Evolutionary conservation across 164 flowering plant species (phyloP).

Genomic region (Dillenia turbinata): DNA sequence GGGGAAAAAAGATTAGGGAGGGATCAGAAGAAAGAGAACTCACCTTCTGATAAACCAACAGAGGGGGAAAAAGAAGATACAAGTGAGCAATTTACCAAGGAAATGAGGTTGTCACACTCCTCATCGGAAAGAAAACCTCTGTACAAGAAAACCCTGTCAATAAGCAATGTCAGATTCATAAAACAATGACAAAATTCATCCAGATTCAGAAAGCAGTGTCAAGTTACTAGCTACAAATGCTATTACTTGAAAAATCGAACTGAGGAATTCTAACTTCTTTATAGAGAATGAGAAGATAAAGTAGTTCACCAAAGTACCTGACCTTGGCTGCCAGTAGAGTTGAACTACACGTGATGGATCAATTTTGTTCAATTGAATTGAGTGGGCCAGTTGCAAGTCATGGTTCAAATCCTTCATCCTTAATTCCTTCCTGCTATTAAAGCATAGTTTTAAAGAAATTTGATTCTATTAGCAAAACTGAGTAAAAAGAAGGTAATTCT

Average conservation of each 20-base stretch:
- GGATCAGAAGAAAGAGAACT: too few relatives aligned
- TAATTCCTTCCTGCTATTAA: slow-evolving; percentile 48
- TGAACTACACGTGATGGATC: slow-evolving; percentile 64
- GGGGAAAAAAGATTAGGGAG: too few relatives aligned
- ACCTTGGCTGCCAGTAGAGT: slow-evolving; percentile 90
- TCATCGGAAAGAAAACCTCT: slow-evolving; percentile 62
- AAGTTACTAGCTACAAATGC: too few relatives aligned
- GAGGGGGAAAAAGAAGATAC: background rate
- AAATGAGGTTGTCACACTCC: slow-evolving; percentile 76
- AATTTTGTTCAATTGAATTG: slow-evolving; percentile 22
- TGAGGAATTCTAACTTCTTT: too few relatives aligned
- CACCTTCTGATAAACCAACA: background rate
- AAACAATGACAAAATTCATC: slow-evolving; percentile 1
- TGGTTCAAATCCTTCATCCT: slow-evolving; percentile 27
- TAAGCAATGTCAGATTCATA: slow-evolving; percentile 14
- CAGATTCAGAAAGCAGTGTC: too few relatives aligned
- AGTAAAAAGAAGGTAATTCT: too few relatives aligned
- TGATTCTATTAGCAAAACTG: too few relatives aligned
- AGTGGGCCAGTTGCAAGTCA: slow-evolving; percentile 19
- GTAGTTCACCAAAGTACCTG: slow-evolving; percentile 34
- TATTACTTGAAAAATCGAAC: too few relatives aligned
- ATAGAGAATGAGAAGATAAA: too few relatives aligned
- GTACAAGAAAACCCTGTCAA: slow-evolving; percentile 68
- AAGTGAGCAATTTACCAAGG: slow-evolving; percentile 43
- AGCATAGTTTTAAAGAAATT: background rate